These are phyloP conservation scores for Yamadazyma epiphylla DNA, from an alignment of 1,139 yeast species.

Conservation along the genomic window DNA sequence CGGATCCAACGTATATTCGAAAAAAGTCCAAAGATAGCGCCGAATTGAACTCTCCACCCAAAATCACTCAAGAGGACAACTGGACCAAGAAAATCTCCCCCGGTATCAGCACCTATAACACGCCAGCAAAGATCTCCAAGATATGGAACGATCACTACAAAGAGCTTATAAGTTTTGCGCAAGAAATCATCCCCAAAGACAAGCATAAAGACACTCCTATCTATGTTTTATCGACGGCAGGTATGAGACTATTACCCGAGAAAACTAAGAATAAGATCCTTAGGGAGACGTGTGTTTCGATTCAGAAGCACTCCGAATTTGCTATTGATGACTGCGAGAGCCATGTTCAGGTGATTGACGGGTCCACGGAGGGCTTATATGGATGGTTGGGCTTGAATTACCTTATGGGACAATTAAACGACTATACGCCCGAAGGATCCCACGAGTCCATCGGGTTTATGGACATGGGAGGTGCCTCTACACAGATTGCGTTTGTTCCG, in stretches of 20 bases:
- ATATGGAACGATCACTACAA: slow-evolving; percentile 63
- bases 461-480: slow-evolving; percentile 92
- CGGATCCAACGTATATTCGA: slow-evolving; percentile 33
- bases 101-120: slow-evolving; percentile 62
- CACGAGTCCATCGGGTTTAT: slow-evolving; percentile 71
- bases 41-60: slow-evolving; percentile 53
- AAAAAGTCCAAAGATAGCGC: slow-evolving; percentile 19
- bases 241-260: slow-evolving; percentile 63
- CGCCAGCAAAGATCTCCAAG: slow-evolving; percentile 31
- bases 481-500: slow-evolving; percentile 78
- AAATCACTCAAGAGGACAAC: slow-evolving; percentile 50
- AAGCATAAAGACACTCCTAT: slow-evolving; percentile 60
- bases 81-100: slow-evolving; percentile 67
- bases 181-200: slow-evolving; percentile 51
- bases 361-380: slow-evolving; percentile 74
- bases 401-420: slow-evolving; percentile 51
- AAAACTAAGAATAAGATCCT: slow-evolving; percentile 45
- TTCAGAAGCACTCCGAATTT: slow-evolving; percentile 50
- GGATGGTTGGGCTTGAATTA: slow-evolving; percentile 81
- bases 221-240: slow-evolving; percentile 76
- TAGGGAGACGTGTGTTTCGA: slow-evolving; percentile 46
- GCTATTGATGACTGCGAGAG: slow-evolving; percentile 48
- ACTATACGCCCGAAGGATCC: slow-evolving; percentile 28
- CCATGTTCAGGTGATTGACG: slow-evolving; percentile 71
- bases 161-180: slow-evolving; percentile 54